Base-by-base conservation (phyloP, 768 basidiomycete species). In the Leccinum subtestaceum region DNA sequence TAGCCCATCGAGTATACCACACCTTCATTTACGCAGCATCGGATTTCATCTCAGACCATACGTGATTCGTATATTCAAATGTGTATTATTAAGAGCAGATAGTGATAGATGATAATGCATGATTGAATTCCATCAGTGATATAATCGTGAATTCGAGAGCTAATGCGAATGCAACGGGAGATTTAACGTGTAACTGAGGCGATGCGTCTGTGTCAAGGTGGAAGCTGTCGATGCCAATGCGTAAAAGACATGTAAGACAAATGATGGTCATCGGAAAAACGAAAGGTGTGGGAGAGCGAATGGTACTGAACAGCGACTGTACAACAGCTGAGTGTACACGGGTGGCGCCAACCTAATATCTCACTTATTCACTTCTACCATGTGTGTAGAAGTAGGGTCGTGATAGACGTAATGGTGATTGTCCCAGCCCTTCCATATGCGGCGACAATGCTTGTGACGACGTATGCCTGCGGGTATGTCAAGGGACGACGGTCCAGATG, bases 101-200 rank as follows among this genome's bases (percentile, higher is more conserved):
- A 68, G 58, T 61, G 61, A 60, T 72, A 72, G 55, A 62, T 67
- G 63, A 63, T 60, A 58, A 69, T 70, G 70, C 70, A 67, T 70
- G 66, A 58, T 57, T 57, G 66, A 27, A 52, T 62, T 58, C 55
- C 61, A 60, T 68, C 61, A 61, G 46, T 63, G 66, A 61, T 53
- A 61, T 68, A 59, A 45, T 55, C 36, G 55, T 66, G 69, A 68
- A 52, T 58, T 63, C 56, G 61, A 64, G 43, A 59, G 65, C 53
- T 27, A 52, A 57, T 67, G 65, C 53, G 19, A 52, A 57, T 67
- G 67, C 58, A 15, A 62, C 55, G 12, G 21, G 56, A 46, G 56
- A 52, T 63, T 57, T 61, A 58, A 63, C 52, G 57, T 64, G 57
- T 57, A 52, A 34, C 45, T 45, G 47, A 52, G 45, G 52, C 25